Conservation (phyloP, 2,329 filamentous ascomycete genomes). For the Sporothrix curviconia region DNA sequence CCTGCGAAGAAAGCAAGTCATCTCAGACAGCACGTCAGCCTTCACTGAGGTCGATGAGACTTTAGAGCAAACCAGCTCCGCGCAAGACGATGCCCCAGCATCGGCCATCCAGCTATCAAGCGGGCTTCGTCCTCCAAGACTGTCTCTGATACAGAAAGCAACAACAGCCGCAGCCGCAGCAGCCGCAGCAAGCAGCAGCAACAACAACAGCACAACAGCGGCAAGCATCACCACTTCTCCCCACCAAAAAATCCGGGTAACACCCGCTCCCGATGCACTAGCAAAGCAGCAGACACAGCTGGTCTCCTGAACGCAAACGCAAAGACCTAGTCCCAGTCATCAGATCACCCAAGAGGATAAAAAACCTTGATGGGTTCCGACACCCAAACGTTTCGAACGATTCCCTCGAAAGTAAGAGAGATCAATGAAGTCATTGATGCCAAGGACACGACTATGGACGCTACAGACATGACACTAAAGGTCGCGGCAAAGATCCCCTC, state of each 20-base stretch:
- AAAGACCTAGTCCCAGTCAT: not conserved
- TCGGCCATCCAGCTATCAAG: conserved; percentile 53
- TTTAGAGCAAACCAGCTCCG: conserved; percentile 50
- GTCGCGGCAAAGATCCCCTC: not conserved
- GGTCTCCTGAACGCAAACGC: too few relatives aligned
- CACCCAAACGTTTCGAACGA: too few relatives aligned
- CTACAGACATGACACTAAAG: not conserved
- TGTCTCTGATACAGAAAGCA: conserved; percentile 38
- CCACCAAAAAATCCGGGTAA: too few relatives aligned
- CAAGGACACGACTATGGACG: not conserved
- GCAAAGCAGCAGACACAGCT: too few relatives aligned
- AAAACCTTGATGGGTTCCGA: too few relatives aligned
- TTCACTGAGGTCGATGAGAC: conserved; percentile 52
- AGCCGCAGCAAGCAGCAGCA: too few relatives aligned
- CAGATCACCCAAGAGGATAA: not conserved
- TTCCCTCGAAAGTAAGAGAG: too few relatives aligned
- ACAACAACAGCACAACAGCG: too few relatives aligned
- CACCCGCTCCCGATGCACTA: too few relatives aligned
- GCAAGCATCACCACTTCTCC: not conserved
- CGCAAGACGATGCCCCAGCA: conserved; percentile 43
- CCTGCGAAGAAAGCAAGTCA: conserved; percentile 53
- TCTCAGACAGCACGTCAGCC: conserved; percentile 38
- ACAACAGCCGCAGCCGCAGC: conserved; percentile 1
- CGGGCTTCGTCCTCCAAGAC: conserved; percentile 40
- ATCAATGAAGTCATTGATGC: not conserved